These are phyloP conservation scores for Candida coquimbonensis DNA, from an alignment of 805 yeast genomes.

Conservation along the genomic window DNA sequence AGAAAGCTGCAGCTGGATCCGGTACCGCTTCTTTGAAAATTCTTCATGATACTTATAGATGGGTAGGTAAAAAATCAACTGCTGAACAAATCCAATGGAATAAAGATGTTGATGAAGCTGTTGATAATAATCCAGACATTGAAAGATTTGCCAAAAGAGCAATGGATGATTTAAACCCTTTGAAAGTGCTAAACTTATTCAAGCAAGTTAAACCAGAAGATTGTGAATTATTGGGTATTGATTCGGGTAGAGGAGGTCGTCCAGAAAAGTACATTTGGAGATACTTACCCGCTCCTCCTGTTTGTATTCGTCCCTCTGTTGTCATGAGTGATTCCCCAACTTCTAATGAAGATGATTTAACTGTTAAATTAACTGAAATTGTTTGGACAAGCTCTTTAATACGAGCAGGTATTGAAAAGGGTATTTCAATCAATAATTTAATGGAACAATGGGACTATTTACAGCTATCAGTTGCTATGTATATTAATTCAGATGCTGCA, in stretches of 20 bases:
- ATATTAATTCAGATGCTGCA: slow-evolving; percentile 92
- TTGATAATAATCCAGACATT: slow-evolving; percentile 73
- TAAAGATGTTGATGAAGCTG: slow-evolving; percentile 71
- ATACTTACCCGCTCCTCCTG: slow-evolving; percentile 97
- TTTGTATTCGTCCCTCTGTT: slow-evolving; percentile 96
- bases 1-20: slow-evolving; percentile 87
- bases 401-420: slow-evolving; percentile 91
- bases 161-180: slow-evolving; percentile 89
- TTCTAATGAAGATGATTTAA: slow-evolving; percentile 93
- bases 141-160: slow-evolving; percentile 83
- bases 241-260: slow-evolving; percentile 79
- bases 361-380: slow-evolving; percentile 91
- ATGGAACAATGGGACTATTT: slow-evolving; percentile 99
- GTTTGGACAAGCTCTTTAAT: slow-evolving; percentile 96
- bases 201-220: slow-evolving; percentile 80
- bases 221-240: slow-evolving; percentile 88
- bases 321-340: slow-evolving; percentile 84
- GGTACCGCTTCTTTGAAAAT: slow-evolving; percentile 92
- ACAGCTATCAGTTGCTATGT: slow-evolving; percentile 94
- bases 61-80: slow-evolving; percentile 85
- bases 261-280: slow-evolving; percentile 98
- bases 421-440: slow-evolving; percentile 83
- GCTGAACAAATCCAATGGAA: slow-evolving; percentile 87
- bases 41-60: slow-evolving; percentile 91
- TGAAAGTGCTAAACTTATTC: slow-evolving; percentile 80